Base-by-base conservation (phyloP, 148 eudicot genomes). In the Diospyros kaki region DNA sequence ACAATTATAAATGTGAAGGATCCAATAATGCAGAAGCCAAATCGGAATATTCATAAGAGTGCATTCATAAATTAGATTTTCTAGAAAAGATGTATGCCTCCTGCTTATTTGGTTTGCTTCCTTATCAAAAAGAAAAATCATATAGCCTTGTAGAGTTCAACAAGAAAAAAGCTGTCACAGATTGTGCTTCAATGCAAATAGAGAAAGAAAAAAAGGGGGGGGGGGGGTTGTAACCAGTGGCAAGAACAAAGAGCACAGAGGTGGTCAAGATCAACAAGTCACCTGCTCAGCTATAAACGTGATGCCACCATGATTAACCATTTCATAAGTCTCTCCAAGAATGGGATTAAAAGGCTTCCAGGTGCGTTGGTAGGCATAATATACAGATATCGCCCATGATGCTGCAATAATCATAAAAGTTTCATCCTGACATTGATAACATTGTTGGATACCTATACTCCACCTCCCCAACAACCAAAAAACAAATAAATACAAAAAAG, bases 291-390 rank as follows among this genome's bases (percentile, higher is more conserved):
- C 74, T 45, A 93, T 75, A 78, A 93, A 93, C 70, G 88, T 82
- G 15, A 93, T 80, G 71, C 94, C 94, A 76, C 81, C 84, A 81
- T 93, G 92, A 86, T 93, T 91, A 50, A 78, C 88, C 89, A 93
- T 76, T 81, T 93, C 96, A 85, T 89, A 93, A 48, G 98, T 93
- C 80, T 93, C 98, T 42, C 98, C 98, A 71, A 91, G 96, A 83
- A 93, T 91, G 73, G 98, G 98, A 77, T 93, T 93, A 72, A 93
- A 93, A 51, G 98, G 98, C 92, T 93, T 93, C 98, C 98, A 93
- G 69, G 98, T 89, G 45, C 98, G 89, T 74, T 91, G 96, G 75
- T 79, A 87, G 79, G 98, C 96, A 80, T 82, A 89, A 79, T 89
- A 93, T 8, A 91, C 91, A 73, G 98, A 91, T 58, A 93, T 83